Base-by-base conservation (phyloP, 2,329 filamentous ascomycete genomes). In the Alternaria sp. region DNA sequence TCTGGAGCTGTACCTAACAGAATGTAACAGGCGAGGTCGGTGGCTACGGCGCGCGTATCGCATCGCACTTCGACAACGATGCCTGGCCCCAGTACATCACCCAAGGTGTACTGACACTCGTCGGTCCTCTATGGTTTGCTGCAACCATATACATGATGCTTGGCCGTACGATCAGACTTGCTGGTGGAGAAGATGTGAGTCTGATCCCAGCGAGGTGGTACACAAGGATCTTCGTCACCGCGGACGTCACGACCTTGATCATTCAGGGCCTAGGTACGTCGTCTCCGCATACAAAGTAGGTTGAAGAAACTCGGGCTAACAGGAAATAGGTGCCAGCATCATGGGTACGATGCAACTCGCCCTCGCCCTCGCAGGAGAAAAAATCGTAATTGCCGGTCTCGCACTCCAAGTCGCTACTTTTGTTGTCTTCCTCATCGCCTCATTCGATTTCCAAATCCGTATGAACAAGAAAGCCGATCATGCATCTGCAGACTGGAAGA, bases 101-200 rank as follows among this genome's bases (percentile, higher is more conserved):
- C 11, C 79, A 82, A 65, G 78, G 78, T n/a, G 70, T 74, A 40
- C 71, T 82, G 18, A 68, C 82, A 22, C 77, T 84, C 1, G 60
- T 82, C n/a, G 80, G 81, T 1, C 81, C 82, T 2, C 75, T 81
- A 5, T 79, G 83, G 64, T 81, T 83, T 63, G 81, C 81, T 10
- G 82, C 81, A 0, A 79, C 80, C 0, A 75, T 84, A 27, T 83
- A 84, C 73, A 83, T 83, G 81, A 80, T 79, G 27, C 76, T 83
- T 3, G 76, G 79, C 3, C 77, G 80, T 25, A 73, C 81, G 3
- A 78, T 83, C 16, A 59, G 62, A 12, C 57, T 71, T 12, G 70
- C 74, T 22, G 62, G 66, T 3, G 74, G 71, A 7, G 69, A 73
- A 46, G 63, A 70, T 3, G 59, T 74, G 2, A 74, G 71, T 3